Evolutionary conservation across 257 asterid species (phyloP).

Genomic region (Nicotiana tomentosiformis): DNA sequence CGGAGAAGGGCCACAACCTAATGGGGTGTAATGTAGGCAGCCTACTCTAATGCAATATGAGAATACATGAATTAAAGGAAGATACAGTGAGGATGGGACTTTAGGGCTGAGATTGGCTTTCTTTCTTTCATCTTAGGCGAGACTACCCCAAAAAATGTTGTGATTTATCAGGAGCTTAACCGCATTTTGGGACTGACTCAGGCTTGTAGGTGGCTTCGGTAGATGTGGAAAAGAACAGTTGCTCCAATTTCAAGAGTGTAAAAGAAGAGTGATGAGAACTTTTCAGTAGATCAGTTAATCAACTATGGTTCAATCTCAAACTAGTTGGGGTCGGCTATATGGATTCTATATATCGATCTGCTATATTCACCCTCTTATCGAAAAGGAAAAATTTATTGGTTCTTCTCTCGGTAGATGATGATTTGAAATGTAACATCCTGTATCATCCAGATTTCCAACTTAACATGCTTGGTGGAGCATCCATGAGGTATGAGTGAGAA

Average conservation of each 20-base stretch:
- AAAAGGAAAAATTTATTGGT: neutral
- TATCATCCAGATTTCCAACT: neutral
- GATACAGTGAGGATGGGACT: neutral
- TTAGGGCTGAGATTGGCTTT: neutral
- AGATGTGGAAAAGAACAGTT: conserved; percentile 2
- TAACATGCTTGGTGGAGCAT: neutral
- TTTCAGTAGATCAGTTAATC: neutral
- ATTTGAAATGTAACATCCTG: neutral
- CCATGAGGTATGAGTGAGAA: neutral
- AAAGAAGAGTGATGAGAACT: neutral
- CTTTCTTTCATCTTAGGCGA: neutral
- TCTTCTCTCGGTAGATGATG: neutral
- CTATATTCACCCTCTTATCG: neutral
- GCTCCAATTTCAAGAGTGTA: neutral
- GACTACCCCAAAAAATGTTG: neutral
- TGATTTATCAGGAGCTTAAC: neutral
- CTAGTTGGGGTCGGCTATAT: neutral
- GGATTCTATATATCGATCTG: neutral
- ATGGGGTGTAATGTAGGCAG: too few species aligned
- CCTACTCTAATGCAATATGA: neutral
- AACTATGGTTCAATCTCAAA: neutral
- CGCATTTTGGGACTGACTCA: neutral
- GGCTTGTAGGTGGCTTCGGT: neutral
- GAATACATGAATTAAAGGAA: neutral
- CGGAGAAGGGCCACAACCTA: too few species aligned